phyloP scores from a whole-genome alignment of 805 yeast species.

The Ogataea ganodermae region DNA sequence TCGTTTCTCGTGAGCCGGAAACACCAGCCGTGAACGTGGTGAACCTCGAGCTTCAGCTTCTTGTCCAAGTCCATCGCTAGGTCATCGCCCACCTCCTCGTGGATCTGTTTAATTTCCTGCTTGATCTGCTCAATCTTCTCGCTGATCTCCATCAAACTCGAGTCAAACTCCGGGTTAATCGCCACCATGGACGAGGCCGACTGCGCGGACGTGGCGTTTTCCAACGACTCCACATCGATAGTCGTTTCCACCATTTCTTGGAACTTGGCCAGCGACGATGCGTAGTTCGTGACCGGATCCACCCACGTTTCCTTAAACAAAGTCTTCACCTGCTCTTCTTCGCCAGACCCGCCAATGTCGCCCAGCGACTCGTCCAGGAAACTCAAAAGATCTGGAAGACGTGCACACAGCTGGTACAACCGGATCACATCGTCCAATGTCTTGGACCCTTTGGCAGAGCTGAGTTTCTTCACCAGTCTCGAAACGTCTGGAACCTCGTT shows the following conservation, averaged over 20 bases:
- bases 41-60: slow-evolving; percentile 86
- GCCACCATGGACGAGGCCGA: slow-evolving; percentile 47
- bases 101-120: slow-evolving; percentile 58
- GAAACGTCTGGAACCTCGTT: slow-evolving; percentile 81
- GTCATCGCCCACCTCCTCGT: slow-evolving; percentile 67
- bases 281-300: slow-evolving; percentile 51
- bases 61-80: slow-evolving; percentile 81
- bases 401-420: slow-evolving; percentile 74
- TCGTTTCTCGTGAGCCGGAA: slow-evolving; percentile 90
- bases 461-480: slow-evolving; percentile 69
- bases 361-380: slow-evolving; percentile 47
- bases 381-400: slow-evolving; percentile 67
- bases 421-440: slow-evolving; percentile 87
- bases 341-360: slow-evolving; percentile 28
- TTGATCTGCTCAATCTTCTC: slow-evolving; percentile 56
- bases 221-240: slow-evolving; percentile 80
- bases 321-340: slow-evolving; percentile 26
- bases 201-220: slow-evolving; percentile 62
- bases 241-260: slow-evolving; percentile 92
- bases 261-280: slow-evolving; percentile 59
- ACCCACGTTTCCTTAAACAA: slow-evolving; percentile 58
- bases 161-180: slow-evolving; percentile 89
- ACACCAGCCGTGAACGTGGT: slow-evolving; percentile 91
- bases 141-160: slow-evolving; percentile 63
- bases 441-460: slow-evolving; percentile 45